Conservation (phyloP, 768 basidiomycete species). For the Sarcodon aspratus region DNA sequence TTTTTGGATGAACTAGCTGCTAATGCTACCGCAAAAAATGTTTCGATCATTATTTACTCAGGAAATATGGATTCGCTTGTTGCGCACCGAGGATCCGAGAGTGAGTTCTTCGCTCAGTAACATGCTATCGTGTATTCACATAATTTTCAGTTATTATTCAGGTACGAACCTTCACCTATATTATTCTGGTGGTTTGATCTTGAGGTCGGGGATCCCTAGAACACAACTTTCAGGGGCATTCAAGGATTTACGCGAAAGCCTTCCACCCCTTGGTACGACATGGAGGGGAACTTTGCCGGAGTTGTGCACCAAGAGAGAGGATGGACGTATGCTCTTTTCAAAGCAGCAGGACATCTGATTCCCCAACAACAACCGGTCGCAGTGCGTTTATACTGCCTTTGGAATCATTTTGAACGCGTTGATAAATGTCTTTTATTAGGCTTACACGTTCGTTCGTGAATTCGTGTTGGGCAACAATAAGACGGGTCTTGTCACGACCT, state of each 20-base stretch:
- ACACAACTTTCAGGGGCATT: conserved; percentile 70
- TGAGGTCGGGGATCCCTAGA: conserved; percentile 24
- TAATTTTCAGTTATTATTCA: conserved; percentile 29
- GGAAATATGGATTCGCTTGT: conserved; percentile 58
- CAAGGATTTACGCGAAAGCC: conserved; percentile 64
- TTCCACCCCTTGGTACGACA: conserved; percentile 56
- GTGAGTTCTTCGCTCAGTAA: conserved; percentile 19
- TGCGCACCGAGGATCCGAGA: conserved; percentile 50
- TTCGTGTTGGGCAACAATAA: conserved; percentile 55
- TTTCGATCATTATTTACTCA: conserved; percentile 50
- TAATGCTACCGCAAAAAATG: conserved; percentile 39
- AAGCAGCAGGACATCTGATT: conserved; percentile 43
- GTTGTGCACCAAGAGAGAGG: neutral
- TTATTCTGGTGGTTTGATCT: neutral
- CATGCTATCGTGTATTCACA: neutral
- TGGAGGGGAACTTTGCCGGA: conserved; percentile 42
- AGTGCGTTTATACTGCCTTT: neutral
- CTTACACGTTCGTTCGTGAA: conserved; percentile 50
- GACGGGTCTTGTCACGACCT: conserved; percentile 39
- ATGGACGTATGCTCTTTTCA: conserved; percentile 2
- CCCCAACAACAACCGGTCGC: neutral
- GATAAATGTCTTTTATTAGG: conserved; percentile 23
- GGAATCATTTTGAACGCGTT: neutral
- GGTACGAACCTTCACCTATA: conserved; percentile 14
- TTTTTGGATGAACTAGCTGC: conserved; percentile 58